phyloP scores from a whole-genome alignment of 2,329 filamentous ascomycete species.

The Davidsoniella virescens region DNA sequence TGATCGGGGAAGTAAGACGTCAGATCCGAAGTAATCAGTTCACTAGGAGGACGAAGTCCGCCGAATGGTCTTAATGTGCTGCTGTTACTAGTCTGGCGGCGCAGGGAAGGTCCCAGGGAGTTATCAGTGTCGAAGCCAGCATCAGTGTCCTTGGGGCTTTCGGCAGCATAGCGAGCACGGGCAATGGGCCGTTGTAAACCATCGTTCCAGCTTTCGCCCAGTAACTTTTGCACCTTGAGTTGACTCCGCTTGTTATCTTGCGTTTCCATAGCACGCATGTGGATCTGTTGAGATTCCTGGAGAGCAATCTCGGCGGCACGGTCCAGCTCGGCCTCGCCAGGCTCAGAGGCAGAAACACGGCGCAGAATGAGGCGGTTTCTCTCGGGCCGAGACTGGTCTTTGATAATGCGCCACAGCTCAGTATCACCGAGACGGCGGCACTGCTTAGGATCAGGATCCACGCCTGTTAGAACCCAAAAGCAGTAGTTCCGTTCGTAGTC shows the following conservation, averaged over 20 bases:
- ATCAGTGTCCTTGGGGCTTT: slow-evolving; percentile 31
- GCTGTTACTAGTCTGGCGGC: slow-evolving; percentile 26
- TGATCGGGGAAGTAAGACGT: slow-evolving; percentile 97
- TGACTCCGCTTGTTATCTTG: slow-evolving; percentile 59
- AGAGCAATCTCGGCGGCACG: slow-evolving; percentile 76
- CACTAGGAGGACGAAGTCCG: slow-evolving; percentile 81
- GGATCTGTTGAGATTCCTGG: slow-evolving; percentile 66
- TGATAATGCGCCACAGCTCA: slow-evolving; percentile 82
- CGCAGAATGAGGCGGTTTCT: slow-evolving; percentile 79
- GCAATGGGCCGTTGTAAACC: slow-evolving; percentile 65
- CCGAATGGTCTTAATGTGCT: slow-evolving; percentile 62
- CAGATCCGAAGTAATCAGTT: slow-evolving; percentile 90
- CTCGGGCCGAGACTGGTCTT: slow-evolving; percentile 69
- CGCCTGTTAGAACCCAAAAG: slow-evolving; percentile 81
- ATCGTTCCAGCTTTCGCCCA: slow-evolving; percentile 74
- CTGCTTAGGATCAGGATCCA: slow-evolving; percentile 65
- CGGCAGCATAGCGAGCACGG: slow-evolving; percentile 52
- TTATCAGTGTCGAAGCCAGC: slow-evolving; percentile 25
- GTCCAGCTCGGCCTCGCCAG: slow-evolving; percentile 71
- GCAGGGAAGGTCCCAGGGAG: slow-evolving; percentile 27
- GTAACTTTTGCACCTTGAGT: slow-evolving; percentile 73
- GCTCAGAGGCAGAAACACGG: slow-evolving; percentile 83
- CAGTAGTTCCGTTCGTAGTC: slow-evolving; percentile 91
- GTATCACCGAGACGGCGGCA: slow-evolving; percentile 72
- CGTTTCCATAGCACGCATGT: slow-evolving; percentile 44